Base-by-base conservation (phyloP, 805 yeast genomes). In the Kodamaea nitidulidarum region DNA sequence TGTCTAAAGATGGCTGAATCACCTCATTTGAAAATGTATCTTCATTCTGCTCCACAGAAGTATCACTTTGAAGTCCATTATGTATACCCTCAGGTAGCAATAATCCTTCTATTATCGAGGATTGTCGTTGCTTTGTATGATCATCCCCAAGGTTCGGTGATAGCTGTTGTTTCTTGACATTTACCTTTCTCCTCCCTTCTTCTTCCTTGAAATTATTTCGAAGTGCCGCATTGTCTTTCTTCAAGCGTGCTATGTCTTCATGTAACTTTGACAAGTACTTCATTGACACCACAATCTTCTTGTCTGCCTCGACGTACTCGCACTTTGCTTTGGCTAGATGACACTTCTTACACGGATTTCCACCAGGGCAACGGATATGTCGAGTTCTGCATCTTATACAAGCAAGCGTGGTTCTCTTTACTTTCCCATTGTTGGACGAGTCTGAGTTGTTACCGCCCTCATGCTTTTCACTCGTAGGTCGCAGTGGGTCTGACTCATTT, bases 321-420 rank as follows among this genome's bases (percentile, higher is more conserved):
- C 93, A 84, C 15, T 68, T 67, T 3, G 78, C 63, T 35, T 69
- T 71, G 11, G 82, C 76, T 35, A 69, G 54, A 10, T 58, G 59
- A 54, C 93, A 84, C 50, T 79, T 79, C 36, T 65, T 58, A 55
- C 93, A 84, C 0, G 88, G 88, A 35, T 80, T 75, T 1, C 86
- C 87, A 2, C 88, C 88, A 10, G 87, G 87, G 52, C 93, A 84
- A 45, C 83, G 75, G 31, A 81, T 77, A 58, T 84, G 93, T 38
- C 88, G 69, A 35, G 76, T 72, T 22, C 91, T 67, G 54, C 93
- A 84, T 32, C 86, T 62, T 2, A 75, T 73, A 55, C 91, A 84
- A 4, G 74, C 74, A 32, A 66, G 48, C n/a, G 61, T 49, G 7
- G 63, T 62, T 28, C 71, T 45, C 41, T 65, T 66, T 20, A 51